Base-by-base conservation (phyloP, 352 stramenopile genomes). In the Pythium volutum region DNA sequence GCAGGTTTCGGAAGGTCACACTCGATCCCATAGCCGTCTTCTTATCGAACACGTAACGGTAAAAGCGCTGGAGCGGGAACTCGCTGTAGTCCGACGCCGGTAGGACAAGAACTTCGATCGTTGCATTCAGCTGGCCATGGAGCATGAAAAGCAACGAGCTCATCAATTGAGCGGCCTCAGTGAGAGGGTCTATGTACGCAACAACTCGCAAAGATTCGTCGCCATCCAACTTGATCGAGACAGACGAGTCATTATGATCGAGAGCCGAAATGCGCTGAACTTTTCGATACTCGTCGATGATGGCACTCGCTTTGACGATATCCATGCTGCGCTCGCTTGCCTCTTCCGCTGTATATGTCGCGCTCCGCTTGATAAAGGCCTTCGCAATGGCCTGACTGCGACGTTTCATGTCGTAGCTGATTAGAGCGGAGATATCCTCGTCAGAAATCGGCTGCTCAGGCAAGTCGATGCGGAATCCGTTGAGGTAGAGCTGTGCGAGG, bases 41-140 rank as follows among this genome's bases (percentile, higher is more conserved):
- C 61, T 78, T 87, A 34, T 87, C 74, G 34, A 94, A 93, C 9
- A 93, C 64, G 56, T 97, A 98, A 22, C 91, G 83, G 63, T 98
- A 98, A 71, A 97, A 98, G 9, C 84, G 86, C 69, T 96, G 83
- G 5, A 98, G 67, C 16, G 95, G 95, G 25, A 98, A 87, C 55
- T 97, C 82, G 0, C 71, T 79, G 54, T 96, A 84, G 53, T 97
- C 81, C 12, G 73, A 73, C 0, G 62, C 66, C 26, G 74, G 95
- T 49, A 91, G 33, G 5, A 89, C 36, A 23, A 93, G 66, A 20
- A 93, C 42, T 48, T 92, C 84, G 18, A 93, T 67, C 1, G 73
- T 84, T 11, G 84, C 82, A 39, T 89, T 88, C 0, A 95, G 69
- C 67, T 93, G 84, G 9, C 63, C 64, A 25, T 81, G 78, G 11